Base-by-base conservation (phyloP, 139 green algal species). In the Asterochloris erici region DNA sequence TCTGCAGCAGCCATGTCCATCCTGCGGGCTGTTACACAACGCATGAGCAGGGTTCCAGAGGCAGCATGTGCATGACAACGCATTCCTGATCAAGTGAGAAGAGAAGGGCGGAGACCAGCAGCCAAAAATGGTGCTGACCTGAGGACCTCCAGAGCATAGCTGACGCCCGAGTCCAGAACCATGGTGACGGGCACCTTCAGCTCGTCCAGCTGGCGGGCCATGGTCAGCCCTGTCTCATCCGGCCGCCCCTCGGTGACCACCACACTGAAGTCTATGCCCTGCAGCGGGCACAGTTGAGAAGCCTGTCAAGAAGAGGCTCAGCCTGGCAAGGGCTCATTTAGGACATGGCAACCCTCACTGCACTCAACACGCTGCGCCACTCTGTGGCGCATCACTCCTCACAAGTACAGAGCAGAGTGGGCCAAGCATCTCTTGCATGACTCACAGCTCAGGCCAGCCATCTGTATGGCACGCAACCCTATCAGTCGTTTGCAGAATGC, bases 181-280 rank as follows among this genome's bases (percentile, higher is more conserved):
- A 98, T 80, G 0, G 90, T 96, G 14, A 92, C 89, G 12, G 95
- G 95, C 29, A 99, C 90, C 38, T 91, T 87, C 69, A 91, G 80
- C 73, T 92, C 89, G 63, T 90, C 84, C 73, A 98, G 88, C 73
- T 86, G 88, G 23, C 86, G 87, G 23, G 92, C 92, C 93, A 95
- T 96, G 26, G 82, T 84, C 61, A 96, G 80, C 14, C 96, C 94
- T 10, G 93, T 95, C 77, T 87, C 89, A 83, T 98, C 95, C 0
- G 94, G 92, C 24, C 96, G 89, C 0, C 94, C 94, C 85, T 98
- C 95, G 1, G 96, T 98, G 19, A 96, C 89, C 6, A 98, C 87
- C n/a, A 99, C 96, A 75, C 85, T 96, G 88, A 99, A 98, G 66
- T 95, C 88, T 21, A 89, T 92, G 63, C 95, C 93, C 90, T 96